Percentiles rank a stretch among this genome's conserved stretches.
Conservation (phyloP, 2,329 filamentous ascomycete genomes). For the Cladosporium sp. region DNA sequence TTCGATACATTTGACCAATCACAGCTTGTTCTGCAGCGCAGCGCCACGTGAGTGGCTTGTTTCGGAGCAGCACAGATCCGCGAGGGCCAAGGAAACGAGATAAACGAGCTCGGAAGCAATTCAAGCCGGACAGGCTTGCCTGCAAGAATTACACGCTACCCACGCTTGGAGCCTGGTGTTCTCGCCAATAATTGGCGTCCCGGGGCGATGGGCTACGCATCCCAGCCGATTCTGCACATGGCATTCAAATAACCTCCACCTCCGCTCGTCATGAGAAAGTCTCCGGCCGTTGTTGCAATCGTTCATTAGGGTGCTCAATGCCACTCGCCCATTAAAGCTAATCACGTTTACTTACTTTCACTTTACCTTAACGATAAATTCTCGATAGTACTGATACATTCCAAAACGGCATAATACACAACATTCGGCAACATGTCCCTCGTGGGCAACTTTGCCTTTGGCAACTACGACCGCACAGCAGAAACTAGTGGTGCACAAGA, state of each 20-base stretch:
- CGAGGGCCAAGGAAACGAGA: not conserved
- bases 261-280: not conserved
- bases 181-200: not conserved
- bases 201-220: not conserved
- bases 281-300: not conserved
- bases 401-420: slow-evolving; percentile 1
- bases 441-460: slow-evolving; percentile 40
- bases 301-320: not conserved
- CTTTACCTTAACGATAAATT: not conserved
- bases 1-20: not conserved
- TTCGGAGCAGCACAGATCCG: not conserved
- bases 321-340: not conserved
- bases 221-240: slow-evolving; percentile 9
- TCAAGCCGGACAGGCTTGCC: not conserved
- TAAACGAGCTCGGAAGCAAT: slow-evolving; percentile 9
- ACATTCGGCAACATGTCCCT: slow-evolving; percentile 35
- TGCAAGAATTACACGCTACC: not conserved
- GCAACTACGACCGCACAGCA: slow-evolving; percentile 39
- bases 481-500: slow-evolving; percentile 34
- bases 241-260: slow-evolving; percentile 2
- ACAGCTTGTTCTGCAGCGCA: not conserved
- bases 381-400: not conserved
- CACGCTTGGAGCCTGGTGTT: slow-evolving; percentile 3
- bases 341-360: not conserved
- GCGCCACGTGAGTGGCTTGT: not conserved